These are phyloP conservation scores for Tetrahymena thermophila DNA, from an alignment of 73 alveolate genomes.

Conservation along the genomic window DNA sequence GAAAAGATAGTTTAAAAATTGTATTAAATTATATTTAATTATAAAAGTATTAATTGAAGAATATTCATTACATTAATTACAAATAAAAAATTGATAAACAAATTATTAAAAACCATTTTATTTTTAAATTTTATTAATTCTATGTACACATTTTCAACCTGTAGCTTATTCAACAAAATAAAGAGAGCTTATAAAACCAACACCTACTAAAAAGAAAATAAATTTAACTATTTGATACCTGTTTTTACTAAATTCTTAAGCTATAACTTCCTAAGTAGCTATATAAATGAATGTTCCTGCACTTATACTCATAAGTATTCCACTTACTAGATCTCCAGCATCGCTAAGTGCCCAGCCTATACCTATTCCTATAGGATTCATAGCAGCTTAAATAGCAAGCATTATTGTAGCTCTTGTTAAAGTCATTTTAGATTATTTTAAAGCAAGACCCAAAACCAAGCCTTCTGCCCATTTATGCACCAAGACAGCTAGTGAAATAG, in stretches of 20 bases:
- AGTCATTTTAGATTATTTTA: constrained; percentile 8
- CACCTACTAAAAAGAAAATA: constrained; percentile 53
- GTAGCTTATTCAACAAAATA: constrained; percentile 23
- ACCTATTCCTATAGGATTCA: constrained; percentile 70
- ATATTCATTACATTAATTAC: too few relatives aligned
- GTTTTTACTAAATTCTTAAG: constrained; percentile 75
- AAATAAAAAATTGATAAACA: too few relatives aligned
- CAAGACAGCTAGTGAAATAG: constrained; percentile 36
- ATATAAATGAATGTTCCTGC: constrained; percentile 84
- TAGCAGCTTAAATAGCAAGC: constrained; percentile 54
- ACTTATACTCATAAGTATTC: constrained; percentile 60
- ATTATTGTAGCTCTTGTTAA: constrained; percentile 3
- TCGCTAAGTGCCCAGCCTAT: constrained; percentile 65
- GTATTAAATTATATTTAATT: too few relatives aligned
- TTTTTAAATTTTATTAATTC: too few relatives aligned
- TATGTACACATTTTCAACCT: not conserved
- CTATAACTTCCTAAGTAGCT: constrained; percentile 75
- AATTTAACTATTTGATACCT: constrained; percentile 58
- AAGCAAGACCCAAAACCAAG: constrained; percentile 27
- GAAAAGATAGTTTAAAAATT: too few relatives aligned
- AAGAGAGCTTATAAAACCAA: constrained; percentile 24
- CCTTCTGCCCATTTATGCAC: constrained; percentile 57
- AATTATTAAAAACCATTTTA: too few relatives aligned
- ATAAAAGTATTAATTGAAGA: too few relatives aligned
- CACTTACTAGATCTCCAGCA: constrained; percentile 55